These are phyloP conservation scores for Tilletia indica DNA, from an alignment of 1,284 basidiomycete genomes.

Conservation along the genomic window DNA sequence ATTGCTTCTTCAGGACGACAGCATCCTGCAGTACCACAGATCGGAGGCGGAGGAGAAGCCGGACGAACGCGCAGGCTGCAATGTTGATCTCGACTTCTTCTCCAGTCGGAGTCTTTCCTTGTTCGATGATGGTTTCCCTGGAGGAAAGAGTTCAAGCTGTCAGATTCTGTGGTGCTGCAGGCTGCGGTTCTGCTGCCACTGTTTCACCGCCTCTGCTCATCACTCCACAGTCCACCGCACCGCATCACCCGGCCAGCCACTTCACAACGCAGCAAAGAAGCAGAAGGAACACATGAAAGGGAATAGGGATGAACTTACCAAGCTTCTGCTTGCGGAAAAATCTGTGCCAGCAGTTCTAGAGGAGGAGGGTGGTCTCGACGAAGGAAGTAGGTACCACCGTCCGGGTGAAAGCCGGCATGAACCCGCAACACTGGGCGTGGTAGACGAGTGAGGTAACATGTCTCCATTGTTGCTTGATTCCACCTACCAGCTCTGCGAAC, in stretches of 20 bases:
- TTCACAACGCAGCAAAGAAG: too few species aligned
- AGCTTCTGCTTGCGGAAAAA: background rate
- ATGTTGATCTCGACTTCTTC: background rate
- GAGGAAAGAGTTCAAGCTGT: too few species aligned
- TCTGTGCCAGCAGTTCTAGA: background rate
- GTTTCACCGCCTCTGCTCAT: too few species aligned
- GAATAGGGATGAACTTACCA: background rate
- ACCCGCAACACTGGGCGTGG: background rate
- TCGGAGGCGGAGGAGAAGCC: background rate
- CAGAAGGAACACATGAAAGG: too few species aligned
- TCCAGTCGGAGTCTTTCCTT: background rate
- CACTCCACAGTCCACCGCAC: too few species aligned
- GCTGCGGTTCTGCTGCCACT: too few species aligned
- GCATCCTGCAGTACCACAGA: background rate
- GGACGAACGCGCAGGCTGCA: background rate
- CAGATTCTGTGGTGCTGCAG: too few species aligned
- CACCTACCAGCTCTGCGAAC: conserved; percentile 3
- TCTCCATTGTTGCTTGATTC: conserved; percentile 7
- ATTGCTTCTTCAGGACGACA: background rate
- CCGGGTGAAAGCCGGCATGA: background rate
- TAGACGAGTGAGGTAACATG: background rate
- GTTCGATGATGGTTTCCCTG: background rate
- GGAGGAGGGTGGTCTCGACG: background rate
- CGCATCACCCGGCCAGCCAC: too few species aligned
- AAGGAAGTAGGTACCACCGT: conserved; percentile 1